Evolutionary conservation across 805 yeast genomes (phyloP), one percentile per base, ranked within the genome.

Genomic region (Lachancea cidri): DNA sequence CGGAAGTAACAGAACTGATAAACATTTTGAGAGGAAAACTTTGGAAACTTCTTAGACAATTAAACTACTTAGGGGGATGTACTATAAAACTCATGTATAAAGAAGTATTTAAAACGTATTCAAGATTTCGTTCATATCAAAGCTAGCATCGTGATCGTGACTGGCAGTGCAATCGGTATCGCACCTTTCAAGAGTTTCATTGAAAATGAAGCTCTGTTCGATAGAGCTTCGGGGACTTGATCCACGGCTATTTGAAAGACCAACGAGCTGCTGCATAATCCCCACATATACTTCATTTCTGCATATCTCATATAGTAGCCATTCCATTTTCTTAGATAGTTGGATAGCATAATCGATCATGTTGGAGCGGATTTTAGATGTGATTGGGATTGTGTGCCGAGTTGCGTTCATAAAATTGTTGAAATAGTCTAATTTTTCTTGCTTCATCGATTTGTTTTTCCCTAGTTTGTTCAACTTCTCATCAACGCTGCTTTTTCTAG

Each of bases 1-100:
- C 35, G 96, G 97, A 6, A 76, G 86, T n/a, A 75, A 79, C 39
- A 74, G 78, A 54, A 70, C 80, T 4, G 95, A 84, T 50, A 67
- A 71, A 62, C 76, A 76, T 52, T 81, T 72, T 51, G 84, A 81
- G 29, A 35, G 30, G 17, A 41, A 41, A 17, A 17, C 36, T 8
- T 11, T 17, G 15, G 35, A 17, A 11, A 7, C 17, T 7, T 22
- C 27, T 22, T 11, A 22, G 27, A 22, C 7, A 22, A 22, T 22
- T 7, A 22, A 7, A 22, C 11, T 7, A 22, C 33, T 14, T 20
- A 16, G 13, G 15, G 18, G 4, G 15, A 22, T 27, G 29, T 35
- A 22, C 13, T 11, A 9, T 33, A 17, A 6, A 14, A 4, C 6
- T 17, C n/a, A n/a, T n/a, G n/a, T n/a, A n/a, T n/a, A n/a, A n/a